Percentiles rank a stretch among this genome's conserved stretches.
Conservation (phyloP, 148 eudicot species). For the Cornus controversa region DNA sequence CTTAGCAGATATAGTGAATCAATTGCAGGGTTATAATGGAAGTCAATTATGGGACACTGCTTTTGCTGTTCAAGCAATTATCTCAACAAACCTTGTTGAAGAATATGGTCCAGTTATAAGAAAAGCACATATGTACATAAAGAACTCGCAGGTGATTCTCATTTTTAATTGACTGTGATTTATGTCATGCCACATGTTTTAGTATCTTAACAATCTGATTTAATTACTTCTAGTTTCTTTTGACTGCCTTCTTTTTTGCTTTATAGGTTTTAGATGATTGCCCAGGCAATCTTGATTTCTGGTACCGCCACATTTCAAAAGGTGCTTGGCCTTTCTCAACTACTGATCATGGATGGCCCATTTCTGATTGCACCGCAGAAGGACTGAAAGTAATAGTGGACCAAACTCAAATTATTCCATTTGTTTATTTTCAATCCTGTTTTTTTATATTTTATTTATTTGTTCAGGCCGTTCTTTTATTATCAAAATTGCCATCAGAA, state of each 20-base stretch:
- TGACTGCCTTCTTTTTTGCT: constrained; percentile 18
- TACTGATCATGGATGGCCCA: constrained; percentile 97
- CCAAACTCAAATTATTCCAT: background rate
- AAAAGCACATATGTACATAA: constrained; percentile 73
- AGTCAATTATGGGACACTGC: constrained; percentile 94
- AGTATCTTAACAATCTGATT: background rate
- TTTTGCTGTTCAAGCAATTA: constrained; percentile 86
- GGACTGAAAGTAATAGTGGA: constrained; percentile 77
- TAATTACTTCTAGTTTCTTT: constrained; percentile 1
- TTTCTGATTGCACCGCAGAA: constrained; percentile 96
- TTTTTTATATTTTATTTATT: constrained; percentile 14
- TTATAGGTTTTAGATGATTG: constrained; percentile 81
- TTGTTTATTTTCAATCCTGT: background rate
- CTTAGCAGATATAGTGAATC: background rate
- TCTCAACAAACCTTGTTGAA: constrained; percentile 67
- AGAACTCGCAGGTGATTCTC: constrained; percentile 70
- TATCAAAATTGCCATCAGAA: constrained; percentile 71
- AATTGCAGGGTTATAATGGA: constrained; percentile 91
- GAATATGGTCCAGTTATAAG: constrained; percentile 64
- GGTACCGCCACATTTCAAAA: constrained; percentile 98
- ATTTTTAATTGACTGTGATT: constrained; percentile 4
- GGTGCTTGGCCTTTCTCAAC: constrained; percentile 99
- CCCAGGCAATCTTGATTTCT: constrained; percentile 68
- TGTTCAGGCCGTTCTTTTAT: constrained; percentile 65
- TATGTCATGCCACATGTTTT: background rate